Conservation (phyloP, 2,329 filamentous ascomycete species). For the Acrocalymma vagum region DNA sequence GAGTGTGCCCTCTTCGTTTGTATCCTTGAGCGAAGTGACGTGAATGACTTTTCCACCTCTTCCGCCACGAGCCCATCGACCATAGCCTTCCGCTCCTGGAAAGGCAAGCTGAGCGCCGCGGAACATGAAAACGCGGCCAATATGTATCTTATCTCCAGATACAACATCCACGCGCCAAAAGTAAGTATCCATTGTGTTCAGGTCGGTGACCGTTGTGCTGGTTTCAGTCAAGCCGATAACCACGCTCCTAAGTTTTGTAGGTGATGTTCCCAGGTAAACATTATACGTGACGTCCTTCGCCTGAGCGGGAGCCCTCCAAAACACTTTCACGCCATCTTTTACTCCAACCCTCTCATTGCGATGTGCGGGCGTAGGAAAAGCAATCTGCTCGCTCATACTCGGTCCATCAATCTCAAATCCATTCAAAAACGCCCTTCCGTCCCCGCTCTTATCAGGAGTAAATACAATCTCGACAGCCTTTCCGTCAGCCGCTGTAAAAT, state of each 20-base stretch:
- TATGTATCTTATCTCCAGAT: slow-evolving; percentile 17
- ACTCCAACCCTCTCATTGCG: slow-evolving; percentile 36
- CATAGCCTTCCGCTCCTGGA: slow-evolving; percentile 49
- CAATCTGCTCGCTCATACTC: slow-evolving; percentile 27
- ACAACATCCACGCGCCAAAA: slow-evolving; percentile 45
- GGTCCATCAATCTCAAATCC: slow-evolving; percentile 41
- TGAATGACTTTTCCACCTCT: slow-evolving; percentile 48
- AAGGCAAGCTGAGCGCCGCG: slow-evolving; percentile 46
- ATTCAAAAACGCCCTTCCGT: slow-evolving; percentile 37
- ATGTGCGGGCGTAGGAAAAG: slow-evolving; percentile 37
- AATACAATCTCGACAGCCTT: slow-evolving; percentile 32
- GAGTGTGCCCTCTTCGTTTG: slow-evolving; percentile 40
- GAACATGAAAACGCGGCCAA: slow-evolving; percentile 40
- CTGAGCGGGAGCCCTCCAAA: slow-evolving; percentile 31
- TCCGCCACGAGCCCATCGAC: slow-evolving; percentile 46
- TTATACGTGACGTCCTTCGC: slow-evolving; percentile 25
- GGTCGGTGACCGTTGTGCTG: slow-evolving; percentile 9
- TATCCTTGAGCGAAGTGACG: slow-evolving; percentile 48
- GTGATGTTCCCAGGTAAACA: slow-evolving; percentile 31
- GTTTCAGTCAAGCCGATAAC: slow-evolving; percentile 9
- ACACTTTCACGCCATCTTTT: slow-evolving; percentile 17
- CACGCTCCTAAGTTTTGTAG: slow-evolving; percentile 11
- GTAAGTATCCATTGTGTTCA: slow-evolving; percentile 29
- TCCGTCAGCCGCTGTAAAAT: slow-evolving; percentile 25
- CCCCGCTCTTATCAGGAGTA: slow-evolving; percentile 14